Evolutionary conservation across 2,329 filamentous ascomycete genomes (phyloP).

Genomic region (Xylaria sp.): DNA sequence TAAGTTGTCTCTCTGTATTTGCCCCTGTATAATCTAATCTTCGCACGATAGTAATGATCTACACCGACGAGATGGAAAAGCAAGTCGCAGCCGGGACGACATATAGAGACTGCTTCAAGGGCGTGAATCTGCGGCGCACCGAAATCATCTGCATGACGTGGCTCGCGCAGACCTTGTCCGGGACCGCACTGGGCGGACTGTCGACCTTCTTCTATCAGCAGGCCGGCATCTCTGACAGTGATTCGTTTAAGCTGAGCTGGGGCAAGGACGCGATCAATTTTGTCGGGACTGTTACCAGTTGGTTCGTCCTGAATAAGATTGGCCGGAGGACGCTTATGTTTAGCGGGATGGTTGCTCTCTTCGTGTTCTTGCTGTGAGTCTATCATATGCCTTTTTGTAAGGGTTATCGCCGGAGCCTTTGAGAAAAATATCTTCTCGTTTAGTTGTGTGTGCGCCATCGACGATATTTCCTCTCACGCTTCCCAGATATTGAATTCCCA

Average conservation of each 20-base stretch:
- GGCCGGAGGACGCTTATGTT: conserved; percentile 56
- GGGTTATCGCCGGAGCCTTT: background rate
- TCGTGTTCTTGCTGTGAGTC: conserved; percentile 52
- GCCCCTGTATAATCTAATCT: background rate
- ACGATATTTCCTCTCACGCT: background rate
- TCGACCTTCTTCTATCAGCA: conserved; percentile 53
- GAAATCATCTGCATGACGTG: conserved; percentile 52
- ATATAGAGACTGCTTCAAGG: conserved; percentile 56
- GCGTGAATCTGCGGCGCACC: conserved; percentile 52
- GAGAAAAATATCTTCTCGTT: no score
- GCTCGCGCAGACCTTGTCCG: conserved; percentile 49
- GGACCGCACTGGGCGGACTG: conserved; percentile 49
- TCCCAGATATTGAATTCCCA: background rate
- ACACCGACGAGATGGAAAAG: conserved; percentile 56
- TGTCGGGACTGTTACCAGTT: conserved; percentile 55
- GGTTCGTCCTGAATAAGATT: conserved; percentile 53
- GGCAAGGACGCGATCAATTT: conserved; percentile 54
- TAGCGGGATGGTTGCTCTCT: conserved; percentile 54
- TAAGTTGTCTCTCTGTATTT: conserved; percentile 28
- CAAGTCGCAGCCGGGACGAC: conserved; percentile 49
- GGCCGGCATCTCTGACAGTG: conserved; percentile 48
- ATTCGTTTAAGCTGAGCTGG: conserved; percentile 50
- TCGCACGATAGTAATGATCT: conserved; percentile 51
- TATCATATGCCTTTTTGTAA: conserved; percentile 26
- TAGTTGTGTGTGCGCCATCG: no score